Base-by-base conservation (phyloP, 2,329 filamentous ascomycete species). In the Aspergillus sp. region DNA sequence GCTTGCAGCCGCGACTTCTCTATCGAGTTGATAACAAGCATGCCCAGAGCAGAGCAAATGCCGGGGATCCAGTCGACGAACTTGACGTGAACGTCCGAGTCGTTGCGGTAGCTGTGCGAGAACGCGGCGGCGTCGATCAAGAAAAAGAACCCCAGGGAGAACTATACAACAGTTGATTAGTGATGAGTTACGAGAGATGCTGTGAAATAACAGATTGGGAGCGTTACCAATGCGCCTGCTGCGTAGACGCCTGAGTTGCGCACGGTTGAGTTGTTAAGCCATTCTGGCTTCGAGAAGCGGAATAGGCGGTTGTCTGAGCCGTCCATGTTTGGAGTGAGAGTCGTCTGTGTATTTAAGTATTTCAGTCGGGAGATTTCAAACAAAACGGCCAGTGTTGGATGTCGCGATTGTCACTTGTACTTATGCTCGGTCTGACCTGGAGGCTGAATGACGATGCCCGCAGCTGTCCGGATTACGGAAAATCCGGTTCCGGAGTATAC, bases 11-110 rank as follows among this genome's bases (percentile, higher is more conserved):
- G 79, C 24, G 84, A 82, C 75, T 89, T 89, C 68, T 90, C 86
- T 68, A 90, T 89, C 61, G 81, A 85, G 74, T 89, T 89, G 79
- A 89, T 89, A 65, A 89, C 85, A 51, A 89, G 80, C 86, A 89
- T 89, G 59, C 86, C 86, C 33, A 89, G 79, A 59, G 84, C 80
- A 44, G 84, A 87, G 79, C 87, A 89, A 75, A 90, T 89, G 59
- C 83, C 82, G 3, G 86, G 87, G 64, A 90, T 86, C 86, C 86
- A 90, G 77, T 90, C 86, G 64, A 89, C 81, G 73, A 89, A 89
- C 72, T 83, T 88, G 69, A 89, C 81, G 73, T 89, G 85, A 19
- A 86, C 80, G 58, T 80, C 73, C 51, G 84, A 84, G 61, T 82
- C 84, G 72, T 89, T 89, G 68, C 79, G 80, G 55, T 78, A 67